A percentile compares a stretch with the other conserved stretches of the same genome.
These are phyloP conservation scores for Phyllosticta citrichinensis DNA, from an alignment of 2,329 filamentous ascomycete genomes.

Conservation along the genomic window DNA sequence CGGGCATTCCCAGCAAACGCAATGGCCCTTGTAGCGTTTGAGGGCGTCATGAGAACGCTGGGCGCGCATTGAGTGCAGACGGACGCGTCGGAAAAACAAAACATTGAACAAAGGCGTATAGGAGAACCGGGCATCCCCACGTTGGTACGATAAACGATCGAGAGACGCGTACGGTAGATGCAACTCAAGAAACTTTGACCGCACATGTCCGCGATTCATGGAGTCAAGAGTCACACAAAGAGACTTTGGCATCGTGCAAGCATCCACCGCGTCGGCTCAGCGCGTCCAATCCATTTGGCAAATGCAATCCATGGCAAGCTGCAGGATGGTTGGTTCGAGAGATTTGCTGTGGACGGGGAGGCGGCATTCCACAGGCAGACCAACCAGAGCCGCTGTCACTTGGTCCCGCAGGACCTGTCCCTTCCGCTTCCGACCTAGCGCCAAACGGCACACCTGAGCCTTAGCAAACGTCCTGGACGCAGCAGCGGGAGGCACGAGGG, in stretches of 20 bases:
- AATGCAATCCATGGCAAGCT: neutral
- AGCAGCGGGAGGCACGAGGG: too few species aligned
- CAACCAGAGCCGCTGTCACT: neutral
- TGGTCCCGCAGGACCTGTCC: neutral
- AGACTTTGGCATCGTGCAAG: neutral
- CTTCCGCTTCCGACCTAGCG: neutral
- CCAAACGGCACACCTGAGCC: neutral
- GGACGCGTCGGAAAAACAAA: neutral
- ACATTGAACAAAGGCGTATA: neutral
- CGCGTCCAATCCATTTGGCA: too few species aligned
- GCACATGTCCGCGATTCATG: neutral
- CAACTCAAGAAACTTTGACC: neutral
- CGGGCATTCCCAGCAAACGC: constrained; percentile 94
- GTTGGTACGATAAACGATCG: neutral
- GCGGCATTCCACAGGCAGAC: neutral
- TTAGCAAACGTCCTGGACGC: neutral
- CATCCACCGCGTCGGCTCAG: neutral
- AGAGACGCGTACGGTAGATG: neutral
- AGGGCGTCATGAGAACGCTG: constrained; percentile 66
- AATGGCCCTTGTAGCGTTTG: constrained; percentile 85
- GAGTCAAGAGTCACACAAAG: neutral
- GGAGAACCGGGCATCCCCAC: neutral
- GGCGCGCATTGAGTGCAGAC: neutral
- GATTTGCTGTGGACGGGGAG: neutral
- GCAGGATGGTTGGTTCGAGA: neutral